A percentile compares a stretch with the other conserved stretches of the same genome.
phyloP scores from a whole-genome alignment of 1,284 basidiomycete species.

The Cerioporus squamosus region DNA sequence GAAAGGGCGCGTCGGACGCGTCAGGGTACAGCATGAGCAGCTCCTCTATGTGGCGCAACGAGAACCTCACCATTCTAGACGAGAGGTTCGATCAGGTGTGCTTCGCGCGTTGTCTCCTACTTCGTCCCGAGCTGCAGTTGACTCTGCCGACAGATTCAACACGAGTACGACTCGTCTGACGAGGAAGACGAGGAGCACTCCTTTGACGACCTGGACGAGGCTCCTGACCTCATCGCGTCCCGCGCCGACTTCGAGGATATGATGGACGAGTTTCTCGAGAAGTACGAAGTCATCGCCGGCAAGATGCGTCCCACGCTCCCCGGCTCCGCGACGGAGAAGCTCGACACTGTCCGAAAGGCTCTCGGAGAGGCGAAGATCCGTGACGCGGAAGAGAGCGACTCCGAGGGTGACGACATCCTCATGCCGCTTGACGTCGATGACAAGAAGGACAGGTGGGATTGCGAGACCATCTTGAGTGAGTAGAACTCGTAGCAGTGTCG shows the following conservation, averaged over 20 bases:
- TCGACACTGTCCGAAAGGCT: slow-evolving; percentile 79
- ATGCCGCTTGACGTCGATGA: slow-evolving; percentile 61
- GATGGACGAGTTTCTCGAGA: slow-evolving; percentile 93
- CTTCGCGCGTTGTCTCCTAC: neutral
- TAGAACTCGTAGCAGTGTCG: slow-evolving; percentile 15
- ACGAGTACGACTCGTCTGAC: slow-evolving; percentile 74
- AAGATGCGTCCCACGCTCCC: slow-evolving; percentile 80
- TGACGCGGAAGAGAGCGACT: slow-evolving; percentile 33
- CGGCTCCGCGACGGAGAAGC: slow-evolving; percentile 75
- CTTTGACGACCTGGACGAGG: slow-evolving; percentile 61
- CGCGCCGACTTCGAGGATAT: slow-evolving; percentile 90
- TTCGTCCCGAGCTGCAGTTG: neutral
- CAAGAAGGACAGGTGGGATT: slow-evolving; percentile 89
- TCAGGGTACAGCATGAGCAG: slow-evolving; percentile 97
- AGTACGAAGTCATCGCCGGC: slow-evolving; percentile 92
- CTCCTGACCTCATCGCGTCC: slow-evolving; percentile 77
- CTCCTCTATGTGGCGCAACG: slow-evolving; percentile 94
- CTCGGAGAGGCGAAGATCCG: slow-evolving; percentile 72
- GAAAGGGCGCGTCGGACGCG: slow-evolving; percentile 81
- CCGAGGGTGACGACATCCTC: slow-evolving; percentile 54
- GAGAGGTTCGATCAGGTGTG: slow-evolving; percentile 92
- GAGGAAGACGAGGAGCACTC: slow-evolving; percentile 55
- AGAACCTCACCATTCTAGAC: slow-evolving; percentile 87
- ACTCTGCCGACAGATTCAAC: slow-evolving; percentile 62
- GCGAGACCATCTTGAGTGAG: slow-evolving; percentile 91